phyloP scores from a whole-genome alignment of 1,139 yeast species.

The Diutina mesorugosa region DNA sequence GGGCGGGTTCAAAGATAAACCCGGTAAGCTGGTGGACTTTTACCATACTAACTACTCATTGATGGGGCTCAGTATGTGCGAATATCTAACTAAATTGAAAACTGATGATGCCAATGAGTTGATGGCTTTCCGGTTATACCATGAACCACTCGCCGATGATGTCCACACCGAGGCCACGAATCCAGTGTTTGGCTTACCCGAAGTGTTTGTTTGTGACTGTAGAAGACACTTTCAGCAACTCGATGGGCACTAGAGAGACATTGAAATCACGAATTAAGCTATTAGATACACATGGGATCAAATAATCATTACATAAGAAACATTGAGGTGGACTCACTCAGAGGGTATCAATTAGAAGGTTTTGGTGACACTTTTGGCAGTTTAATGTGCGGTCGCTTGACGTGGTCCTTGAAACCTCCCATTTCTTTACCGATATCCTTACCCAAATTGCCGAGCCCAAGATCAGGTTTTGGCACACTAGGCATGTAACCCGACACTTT shows the following conservation, averaged over 20 bases:
- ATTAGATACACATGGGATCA: too few relatives aligned
- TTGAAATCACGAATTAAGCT: too few relatives aligned
- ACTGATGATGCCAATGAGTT: slow-evolving; percentile 9
- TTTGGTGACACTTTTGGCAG: neutral
- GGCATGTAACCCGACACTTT: neutral
- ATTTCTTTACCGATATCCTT: too few relatives aligned
- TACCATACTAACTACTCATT: slow-evolving; percentile 85
- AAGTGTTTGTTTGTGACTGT: neutral
- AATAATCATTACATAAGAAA: too few relatives aligned
- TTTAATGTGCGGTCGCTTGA: too few relatives aligned
- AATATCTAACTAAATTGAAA: slow-evolving; percentile 24
- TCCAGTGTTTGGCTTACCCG: slow-evolving; percentile 58
- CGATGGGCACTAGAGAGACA: neutral
- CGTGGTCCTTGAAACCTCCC: neutral
- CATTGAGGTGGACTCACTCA: neutral
- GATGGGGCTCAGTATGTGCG: slow-evolving; percentile 64
- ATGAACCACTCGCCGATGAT: slow-evolving; percentile 7
- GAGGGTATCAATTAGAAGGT: neutral
- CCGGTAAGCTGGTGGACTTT: slow-evolving; percentile 67
- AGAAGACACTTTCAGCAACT: neutral
- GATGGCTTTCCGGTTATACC: slow-evolving; percentile 19
- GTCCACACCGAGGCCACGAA: slow-evolving; percentile 26
- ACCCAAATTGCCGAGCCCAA: neutral
- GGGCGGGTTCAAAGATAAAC: slow-evolving; percentile 86
- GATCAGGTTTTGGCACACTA: neutral